Conservation (phyloP, 2,329 filamentous ascomycete genomes). For the Colletotrichum sp. region DNA sequence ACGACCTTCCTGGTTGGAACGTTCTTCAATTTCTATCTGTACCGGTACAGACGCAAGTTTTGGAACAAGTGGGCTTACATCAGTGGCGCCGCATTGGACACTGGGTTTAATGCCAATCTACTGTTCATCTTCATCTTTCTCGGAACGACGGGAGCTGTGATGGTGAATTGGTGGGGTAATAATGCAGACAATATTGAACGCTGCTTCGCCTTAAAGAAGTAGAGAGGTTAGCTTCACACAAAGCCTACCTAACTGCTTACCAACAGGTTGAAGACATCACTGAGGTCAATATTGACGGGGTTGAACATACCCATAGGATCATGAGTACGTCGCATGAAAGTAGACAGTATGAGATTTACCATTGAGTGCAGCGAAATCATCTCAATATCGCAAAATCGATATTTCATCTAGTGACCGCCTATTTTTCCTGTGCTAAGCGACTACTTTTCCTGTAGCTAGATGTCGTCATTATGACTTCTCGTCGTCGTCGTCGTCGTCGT, state of each 20-base stretch:
- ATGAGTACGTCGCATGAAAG: not conserved
- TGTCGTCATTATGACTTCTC: not conserved
- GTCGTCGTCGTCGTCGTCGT: not conserved
- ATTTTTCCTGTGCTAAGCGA: not conserved
- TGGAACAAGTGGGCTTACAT: slow-evolving; percentile 69
- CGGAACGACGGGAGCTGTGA: slow-evolving; percentile 58
- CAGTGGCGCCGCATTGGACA: slow-evolving; percentile 66
- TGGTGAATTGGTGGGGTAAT: slow-evolving; percentile 71
- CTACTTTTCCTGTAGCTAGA: not conserved
- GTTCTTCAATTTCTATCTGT: slow-evolving; percentile 64
- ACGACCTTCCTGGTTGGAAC: slow-evolving; percentile 64
- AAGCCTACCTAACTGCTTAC: not conserved
- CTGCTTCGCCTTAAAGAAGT: slow-evolving; percentile 55
- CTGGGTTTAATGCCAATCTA: slow-evolving; percentile 67
- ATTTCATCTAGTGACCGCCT: not conserved
- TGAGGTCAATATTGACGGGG: not conserved
- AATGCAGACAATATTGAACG: slow-evolving; percentile 59
- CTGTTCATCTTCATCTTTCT: slow-evolving; percentile 65
- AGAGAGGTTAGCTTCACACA: not conserved
- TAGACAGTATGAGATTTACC: not conserved
- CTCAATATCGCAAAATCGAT: not conserved
- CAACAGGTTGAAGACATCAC: not conserved
- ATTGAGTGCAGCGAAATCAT: not conserved
- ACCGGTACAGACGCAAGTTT: slow-evolving; percentile 57
- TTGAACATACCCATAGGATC: not conserved